phyloP scores from a whole-genome alignment of 1,284 basidiomycete genomes.

The Pseudozyma sp. region DNA sequence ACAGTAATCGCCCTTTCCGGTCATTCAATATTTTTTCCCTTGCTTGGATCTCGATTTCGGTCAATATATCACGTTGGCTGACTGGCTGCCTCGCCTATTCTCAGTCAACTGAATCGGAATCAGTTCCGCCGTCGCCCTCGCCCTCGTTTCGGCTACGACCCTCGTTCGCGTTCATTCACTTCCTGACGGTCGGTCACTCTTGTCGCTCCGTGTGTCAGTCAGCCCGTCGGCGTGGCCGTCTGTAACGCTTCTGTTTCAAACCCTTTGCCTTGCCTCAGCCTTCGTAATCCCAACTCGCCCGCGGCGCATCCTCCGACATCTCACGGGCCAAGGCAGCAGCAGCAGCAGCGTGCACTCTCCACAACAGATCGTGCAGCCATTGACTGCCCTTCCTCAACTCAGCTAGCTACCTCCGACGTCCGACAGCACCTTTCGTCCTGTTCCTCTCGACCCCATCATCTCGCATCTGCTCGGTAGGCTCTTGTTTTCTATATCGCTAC shows the following conservation, averaged over 20 bases:
- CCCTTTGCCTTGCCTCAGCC: not conserved
- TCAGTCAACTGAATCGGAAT: not conserved
- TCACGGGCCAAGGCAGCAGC: not conserved
- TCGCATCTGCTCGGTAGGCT: not conserved
- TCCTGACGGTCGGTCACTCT: not conserved
- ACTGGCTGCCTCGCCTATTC: not conserved
- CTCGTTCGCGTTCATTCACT: too few species aligned
- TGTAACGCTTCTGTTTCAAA: not conserved
- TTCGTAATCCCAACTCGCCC: not conserved
- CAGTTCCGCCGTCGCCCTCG: not conserved
- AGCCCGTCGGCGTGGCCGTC: not conserved
- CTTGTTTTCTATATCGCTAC: not conserved
- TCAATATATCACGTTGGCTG: not conserved
- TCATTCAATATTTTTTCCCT: not conserved
- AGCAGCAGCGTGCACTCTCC: not conserved
- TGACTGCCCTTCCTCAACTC: too few species aligned
- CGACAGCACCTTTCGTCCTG: too few species aligned
- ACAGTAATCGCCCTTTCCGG: not conserved
- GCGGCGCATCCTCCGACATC: slow-evolving; percentile 6
- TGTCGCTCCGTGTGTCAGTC: not conserved
- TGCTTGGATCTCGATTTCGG: not conserved
- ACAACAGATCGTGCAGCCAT: not conserved
- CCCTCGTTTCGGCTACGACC: not conserved
- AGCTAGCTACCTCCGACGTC: too few species aligned
- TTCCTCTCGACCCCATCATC: not conserved